A percentile compares a stretch with the other conserved stretches of the same genome.
Evolutionary conservation across 2,329 filamentous ascomycete species (phyloP).

Genomic region (Fusarium sp.): DNA sequence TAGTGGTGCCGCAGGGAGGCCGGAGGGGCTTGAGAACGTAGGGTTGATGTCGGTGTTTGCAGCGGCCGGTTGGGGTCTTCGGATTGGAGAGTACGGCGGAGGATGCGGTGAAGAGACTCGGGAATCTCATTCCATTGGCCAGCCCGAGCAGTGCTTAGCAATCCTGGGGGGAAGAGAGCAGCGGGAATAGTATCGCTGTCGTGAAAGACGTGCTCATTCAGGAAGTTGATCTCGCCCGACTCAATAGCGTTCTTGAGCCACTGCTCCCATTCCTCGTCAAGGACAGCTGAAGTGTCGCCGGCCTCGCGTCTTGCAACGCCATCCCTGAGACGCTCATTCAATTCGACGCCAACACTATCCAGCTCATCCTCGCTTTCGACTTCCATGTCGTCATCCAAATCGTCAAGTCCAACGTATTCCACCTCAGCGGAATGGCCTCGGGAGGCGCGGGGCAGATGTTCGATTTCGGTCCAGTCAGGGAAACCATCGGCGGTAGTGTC

Average conservation of each 20-base stretch:
- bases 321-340: conserved; percentile 75
- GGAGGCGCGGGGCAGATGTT: conserved; percentile 34
- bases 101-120: conserved; percentile 65
- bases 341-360: conserved; percentile 69
- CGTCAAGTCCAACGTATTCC: conserved; percentile 40
- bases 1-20: conserved; percentile 36
- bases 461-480: conserved; percentile 63
- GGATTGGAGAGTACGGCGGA: conserved; percentile 62
- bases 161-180: conserved; percentile 63
- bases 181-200: conserved; percentile 50
- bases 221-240: conserved; percentile 66
- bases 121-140: conserved; percentile 71
- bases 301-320: conserved; percentile 73
- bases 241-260: conserved; percentile 80
- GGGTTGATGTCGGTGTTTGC: conserved; percentile 27
- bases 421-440: conserved; percentile 28
- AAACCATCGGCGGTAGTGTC: conserved; percentile 81
- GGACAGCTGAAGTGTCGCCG: conserved; percentile 68
- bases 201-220: conserved; percentile 58
- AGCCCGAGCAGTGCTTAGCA: conserved; percentile 67
- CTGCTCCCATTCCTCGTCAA: conserved; percentile 81
- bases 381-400: conserved; percentile 55
- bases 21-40: conserved; percentile 23
- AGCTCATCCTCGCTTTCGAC: conserved; percentile 67
- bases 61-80: conserved; percentile 50